A percentile compares a stretch with the other conserved stretches of the same genome.
Conservation (phyloP, 139 green algal genomes). For the Closterium sp. region DNA sequence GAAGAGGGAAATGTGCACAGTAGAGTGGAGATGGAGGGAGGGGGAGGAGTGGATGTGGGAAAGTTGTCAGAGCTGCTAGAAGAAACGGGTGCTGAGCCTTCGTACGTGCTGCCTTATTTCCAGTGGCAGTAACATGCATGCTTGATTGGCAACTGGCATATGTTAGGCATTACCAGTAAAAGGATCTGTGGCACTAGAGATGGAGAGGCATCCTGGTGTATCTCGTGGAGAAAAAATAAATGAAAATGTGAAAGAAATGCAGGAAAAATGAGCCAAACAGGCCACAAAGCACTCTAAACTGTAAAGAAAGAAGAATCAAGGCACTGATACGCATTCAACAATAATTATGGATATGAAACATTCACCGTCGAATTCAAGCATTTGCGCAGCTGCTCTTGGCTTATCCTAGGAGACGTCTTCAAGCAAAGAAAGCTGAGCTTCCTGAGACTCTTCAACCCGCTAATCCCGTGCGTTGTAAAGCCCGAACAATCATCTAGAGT, state of each 20-base stretch:
- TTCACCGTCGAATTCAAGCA: neutral
- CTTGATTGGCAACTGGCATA: too few relatives aligned
- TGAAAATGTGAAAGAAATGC: too few relatives aligned
- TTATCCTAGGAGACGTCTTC: neutral
- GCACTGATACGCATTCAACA: too few relatives aligned
- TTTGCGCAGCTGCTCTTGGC: neutral
- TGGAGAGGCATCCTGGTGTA: too few relatives aligned
- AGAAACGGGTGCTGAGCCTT: slow-evolving; percentile 8
- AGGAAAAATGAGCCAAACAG: too few relatives aligned
- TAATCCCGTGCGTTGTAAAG: neutral
- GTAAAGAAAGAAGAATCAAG: too few relatives aligned
- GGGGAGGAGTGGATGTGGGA: neutral
- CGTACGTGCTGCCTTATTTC: slow-evolving; percentile 25
- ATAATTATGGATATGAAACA: neutral
- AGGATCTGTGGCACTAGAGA: too few relatives aligned
- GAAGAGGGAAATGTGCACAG: neutral
- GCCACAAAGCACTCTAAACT: too few relatives aligned
- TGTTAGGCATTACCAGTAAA: too few relatives aligned
- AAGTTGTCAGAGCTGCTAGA: slow-evolving; percentile 4
- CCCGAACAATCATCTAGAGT: neutral
- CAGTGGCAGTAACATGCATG: slow-evolving; percentile 6
- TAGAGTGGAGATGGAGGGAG: neutral
- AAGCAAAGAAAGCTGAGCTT: neutral
- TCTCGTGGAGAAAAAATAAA: too few relatives aligned
- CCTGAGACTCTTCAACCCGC: neutral